Base-by-base conservation (phyloP, 352 stramenopile species). In the Phytophthora ramorum region DNA sequence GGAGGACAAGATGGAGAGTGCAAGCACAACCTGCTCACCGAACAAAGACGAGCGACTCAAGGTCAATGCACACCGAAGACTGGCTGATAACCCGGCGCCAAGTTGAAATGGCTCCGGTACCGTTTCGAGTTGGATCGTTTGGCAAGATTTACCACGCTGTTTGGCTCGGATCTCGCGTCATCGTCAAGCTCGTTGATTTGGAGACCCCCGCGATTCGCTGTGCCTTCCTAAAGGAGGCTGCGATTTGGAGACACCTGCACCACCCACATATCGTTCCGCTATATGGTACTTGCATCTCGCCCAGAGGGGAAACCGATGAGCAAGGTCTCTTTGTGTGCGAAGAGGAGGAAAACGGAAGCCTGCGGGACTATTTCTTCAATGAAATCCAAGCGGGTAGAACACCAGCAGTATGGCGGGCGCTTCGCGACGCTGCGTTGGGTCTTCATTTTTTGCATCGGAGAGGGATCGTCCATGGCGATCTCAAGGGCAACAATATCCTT, bases 261-360 rank as follows among this genome's bases (percentile, higher is more conserved):
- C 91, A 98, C 69, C 79, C 75, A 10, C 96, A 97, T 67, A 69
- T 98, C 26, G 80, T 98, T 3, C 69, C 78, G 24, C 82, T 98
- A 62, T 67, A 66, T 30, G 71, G 75, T 30, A 68, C 58, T 1
- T 74, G 60, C 37, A 17, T 66, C 3, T 48, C 38, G 16, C 30
- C 32, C 22, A 35, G 28, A 6, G 50, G 54, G 17, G 20, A 67
- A 62, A 28, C 34, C 37, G 30, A 58, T 13, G 14, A 63, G 14
- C 38, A 56, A 16, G 41, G 49, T 3, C 37, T 69, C 24, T 60
- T 70, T 40, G 35, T 70, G 46, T 70, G 62, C n/a, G 40, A 60
- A 17, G 30, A 60, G 22, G 32, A 49, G n/a, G 43, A 37, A 13
- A 67, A 71, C 26, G 43, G 57, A 2, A 71, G 24, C 7, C 22